Evolutionary conservation across 257 asterid genomes (phyloP).

Genomic region (Solanum virginianum): DNA sequence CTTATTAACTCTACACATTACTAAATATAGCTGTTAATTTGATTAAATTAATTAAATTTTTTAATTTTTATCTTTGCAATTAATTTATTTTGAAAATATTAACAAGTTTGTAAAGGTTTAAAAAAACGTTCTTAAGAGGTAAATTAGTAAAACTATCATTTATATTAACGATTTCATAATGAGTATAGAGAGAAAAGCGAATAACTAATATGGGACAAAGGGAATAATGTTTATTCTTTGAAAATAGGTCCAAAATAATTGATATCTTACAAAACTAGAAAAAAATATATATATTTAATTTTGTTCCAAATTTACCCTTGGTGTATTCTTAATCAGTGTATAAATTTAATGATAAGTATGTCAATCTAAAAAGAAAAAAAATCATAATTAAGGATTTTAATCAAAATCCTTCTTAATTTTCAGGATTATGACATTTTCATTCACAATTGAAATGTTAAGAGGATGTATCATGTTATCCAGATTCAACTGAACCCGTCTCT

Average conservation of each 20-base stretch:
- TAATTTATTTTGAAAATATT: too few species aligned
- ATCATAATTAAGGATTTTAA: background rate
- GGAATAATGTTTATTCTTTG: background rate
- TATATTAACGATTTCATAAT: too few species aligned
- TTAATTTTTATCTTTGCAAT: too few species aligned
- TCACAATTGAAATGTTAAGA: background rate
- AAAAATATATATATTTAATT: background rate
- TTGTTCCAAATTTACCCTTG: background rate
- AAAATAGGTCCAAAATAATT: background rate
- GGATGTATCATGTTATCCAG: background rate
- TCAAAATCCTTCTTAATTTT: background rate
- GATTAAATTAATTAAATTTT: too few species aligned
- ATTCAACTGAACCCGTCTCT: background rate
- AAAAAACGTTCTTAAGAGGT: too few species aligned
- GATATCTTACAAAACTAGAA: background rate
- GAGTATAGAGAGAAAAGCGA: too few species aligned
- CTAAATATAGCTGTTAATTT: too few species aligned
- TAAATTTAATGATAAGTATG: background rate
- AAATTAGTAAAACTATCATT: too few species aligned
- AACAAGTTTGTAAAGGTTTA: background rate
- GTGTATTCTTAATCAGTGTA: background rate
- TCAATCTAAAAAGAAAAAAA: background rate
- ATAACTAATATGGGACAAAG: background rate
- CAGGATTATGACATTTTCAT: background rate
- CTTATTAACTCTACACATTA: too few species aligned